A percentile compares a stretch with the other conserved stretches of the same genome.
Conservation (phyloP, 2,329 filamentous ascomycete genomes). For the Didymella sp. region DNA sequence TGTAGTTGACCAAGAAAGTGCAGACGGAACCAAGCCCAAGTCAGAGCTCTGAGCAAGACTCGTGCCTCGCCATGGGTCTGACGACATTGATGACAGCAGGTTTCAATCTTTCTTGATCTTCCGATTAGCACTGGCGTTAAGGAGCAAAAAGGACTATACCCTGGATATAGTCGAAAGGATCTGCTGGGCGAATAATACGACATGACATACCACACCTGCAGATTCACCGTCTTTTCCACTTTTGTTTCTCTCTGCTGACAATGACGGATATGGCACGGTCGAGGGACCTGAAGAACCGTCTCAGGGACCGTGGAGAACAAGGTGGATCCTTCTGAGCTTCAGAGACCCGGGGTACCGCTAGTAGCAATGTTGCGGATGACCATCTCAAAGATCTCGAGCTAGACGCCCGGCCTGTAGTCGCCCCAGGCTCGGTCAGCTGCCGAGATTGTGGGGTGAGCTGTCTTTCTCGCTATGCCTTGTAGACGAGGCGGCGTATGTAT, state of each 20-base stretch:
- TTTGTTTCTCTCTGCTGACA: not conserved
- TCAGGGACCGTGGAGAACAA: not conserved
- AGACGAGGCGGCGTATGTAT: conserved; percentile 1
- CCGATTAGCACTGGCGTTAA: conserved; percentile 8
- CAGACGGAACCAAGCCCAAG: conserved; percentile 28
- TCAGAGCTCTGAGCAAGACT: conserved; percentile 6
- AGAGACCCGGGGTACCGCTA: conserved; percentile 14
- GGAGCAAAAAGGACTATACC: conserved; percentile 11
- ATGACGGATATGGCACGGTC: not conserved
- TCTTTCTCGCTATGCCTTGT: not conserved
- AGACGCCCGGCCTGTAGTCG: not conserved
- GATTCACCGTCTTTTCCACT: not conserved
- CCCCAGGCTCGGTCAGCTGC: conserved; percentile 9
- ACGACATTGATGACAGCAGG: not conserved
- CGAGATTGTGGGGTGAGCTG: conserved; percentile 4
- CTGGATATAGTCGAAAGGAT: not conserved
- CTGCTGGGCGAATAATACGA: not conserved
- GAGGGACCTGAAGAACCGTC: not conserved
- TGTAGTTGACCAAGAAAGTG: conserved; percentile 38
- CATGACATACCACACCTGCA: not conserved
- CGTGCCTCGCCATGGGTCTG: no score
- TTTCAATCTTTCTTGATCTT: not conserved
- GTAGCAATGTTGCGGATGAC: conserved; percentile 18
- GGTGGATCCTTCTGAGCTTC: conserved; percentile 6
- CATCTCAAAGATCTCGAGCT: not conserved